A percentile compares a stretch with the other conserved stretches of the same genome.
These are phyloP conservation scores for Dovyalis caffra DNA, from an alignment of 345 rosid species.

Conservation along the genomic window DNA sequence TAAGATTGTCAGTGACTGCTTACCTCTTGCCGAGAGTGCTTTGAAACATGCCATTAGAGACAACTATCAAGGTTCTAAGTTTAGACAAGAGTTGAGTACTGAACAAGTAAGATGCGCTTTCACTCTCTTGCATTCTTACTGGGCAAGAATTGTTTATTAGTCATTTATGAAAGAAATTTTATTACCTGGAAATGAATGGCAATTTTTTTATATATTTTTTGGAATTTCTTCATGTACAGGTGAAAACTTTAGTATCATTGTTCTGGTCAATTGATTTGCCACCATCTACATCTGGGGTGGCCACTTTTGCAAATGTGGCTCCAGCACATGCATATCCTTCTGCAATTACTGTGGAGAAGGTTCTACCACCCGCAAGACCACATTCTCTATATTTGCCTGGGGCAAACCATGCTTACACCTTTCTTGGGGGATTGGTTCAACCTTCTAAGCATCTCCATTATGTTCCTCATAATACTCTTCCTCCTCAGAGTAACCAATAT, in stretches of 20 bases:
- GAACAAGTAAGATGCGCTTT: constrained; percentile 20
- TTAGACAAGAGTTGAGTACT: constrained; percentile 30
- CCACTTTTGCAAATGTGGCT: not conserved
- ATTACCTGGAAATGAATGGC: not conserved
- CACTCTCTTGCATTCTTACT: not conserved
- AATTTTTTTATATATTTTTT: not conserved
- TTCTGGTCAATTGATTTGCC: constrained; percentile 19
- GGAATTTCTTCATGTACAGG: constrained; percentile 15
- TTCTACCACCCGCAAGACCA: constrained; percentile 12
- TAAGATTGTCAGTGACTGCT: constrained; percentile 33
- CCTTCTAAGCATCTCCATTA: constrained; percentile 6
- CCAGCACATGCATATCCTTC: not conserved
- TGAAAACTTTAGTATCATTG: constrained; percentile 27
- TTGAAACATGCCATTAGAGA: constrained; percentile 32
- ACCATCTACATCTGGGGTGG: constrained; percentile 8
- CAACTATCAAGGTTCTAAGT: constrained; percentile 32
- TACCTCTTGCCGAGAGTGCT: constrained; percentile 34
- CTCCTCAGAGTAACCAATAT: constrained; percentile 2
- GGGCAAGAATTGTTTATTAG: not conserved
- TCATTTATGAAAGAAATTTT: not conserved
- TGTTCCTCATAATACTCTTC: constrained; percentile 9
- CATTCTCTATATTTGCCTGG: constrained; percentile 11
- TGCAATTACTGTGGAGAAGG: not conserved
- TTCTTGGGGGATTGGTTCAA: constrained; percentile 3
- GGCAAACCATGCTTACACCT: constrained; percentile 7